Conservation (phyloP, 257 asterid genomes). For the Capsicum baccatum region DNA sequence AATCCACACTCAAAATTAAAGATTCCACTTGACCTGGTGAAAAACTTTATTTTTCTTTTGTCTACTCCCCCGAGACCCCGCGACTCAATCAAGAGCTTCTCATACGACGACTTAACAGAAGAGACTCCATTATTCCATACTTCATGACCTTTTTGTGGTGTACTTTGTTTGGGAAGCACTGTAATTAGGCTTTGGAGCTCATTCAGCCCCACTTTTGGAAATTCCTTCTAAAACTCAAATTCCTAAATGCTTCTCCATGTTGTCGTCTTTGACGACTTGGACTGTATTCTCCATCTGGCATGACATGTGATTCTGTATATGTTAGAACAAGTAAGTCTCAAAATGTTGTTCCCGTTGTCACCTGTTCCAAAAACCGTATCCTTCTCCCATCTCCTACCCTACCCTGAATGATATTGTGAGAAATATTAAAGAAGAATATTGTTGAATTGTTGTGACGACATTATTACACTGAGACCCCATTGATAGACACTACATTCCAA, state of each 20-base stretch:
- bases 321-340: neutral
- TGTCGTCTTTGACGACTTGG: neutral
- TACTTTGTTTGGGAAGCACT: neutral
- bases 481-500: too few relatives aligned
- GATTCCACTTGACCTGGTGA: neutral
- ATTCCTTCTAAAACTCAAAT: neutral
- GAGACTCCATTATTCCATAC: neutral
- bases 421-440: too few relatives aligned
- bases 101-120: neutral
- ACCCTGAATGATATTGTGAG: neutral
- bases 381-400: neutral
- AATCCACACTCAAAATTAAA: neutral
- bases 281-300: neutral
- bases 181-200: neutral
- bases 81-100: neutral
- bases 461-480: too few relatives aligned
- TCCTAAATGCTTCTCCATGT: neutral
- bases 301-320: neutral
- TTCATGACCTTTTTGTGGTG: neutral
- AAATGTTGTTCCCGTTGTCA: neutral
- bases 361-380: neutral
- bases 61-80: too few relatives aligned
- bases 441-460: too few relatives aligned
- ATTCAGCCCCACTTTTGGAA: neutral
- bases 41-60: neutral